Conservation (phyloP, 441 rosid genomes). For the Erodium trifolium region DNA sequence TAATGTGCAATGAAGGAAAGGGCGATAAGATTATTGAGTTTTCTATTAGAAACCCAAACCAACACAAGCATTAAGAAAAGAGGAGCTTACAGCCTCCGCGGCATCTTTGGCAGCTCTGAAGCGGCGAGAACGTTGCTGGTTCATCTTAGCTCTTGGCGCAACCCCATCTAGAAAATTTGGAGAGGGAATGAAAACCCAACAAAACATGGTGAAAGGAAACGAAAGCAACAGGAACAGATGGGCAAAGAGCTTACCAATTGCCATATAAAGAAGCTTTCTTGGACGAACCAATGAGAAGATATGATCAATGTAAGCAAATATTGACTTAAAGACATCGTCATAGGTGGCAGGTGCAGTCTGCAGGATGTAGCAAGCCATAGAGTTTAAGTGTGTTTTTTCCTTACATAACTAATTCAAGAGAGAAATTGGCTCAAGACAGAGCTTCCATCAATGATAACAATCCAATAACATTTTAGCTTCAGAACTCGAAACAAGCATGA, state of each 20-base stretch:
- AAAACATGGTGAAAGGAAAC: neutral
- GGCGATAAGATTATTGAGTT: neutral
- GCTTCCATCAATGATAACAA: neutral
- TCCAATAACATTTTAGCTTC: neutral
- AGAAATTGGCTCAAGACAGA: neutral
- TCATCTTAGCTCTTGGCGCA: conserved; percentile 99
- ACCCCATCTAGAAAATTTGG: conserved; percentile 65
- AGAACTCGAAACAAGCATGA: neutral
- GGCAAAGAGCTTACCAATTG: conserved; percentile 55
- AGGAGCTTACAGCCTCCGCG: conserved; percentile 63
- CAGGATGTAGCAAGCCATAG: conserved; percentile 12
- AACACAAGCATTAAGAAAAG: conserved; percentile 7
- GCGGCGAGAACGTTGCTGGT: conserved; percentile 92
- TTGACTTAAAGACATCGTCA: conserved; percentile 73
- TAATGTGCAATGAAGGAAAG: conserved; percentile 20
- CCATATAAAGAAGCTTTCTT: conserved; percentile 83
- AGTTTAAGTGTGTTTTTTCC: neutral
- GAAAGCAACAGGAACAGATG: conserved; percentile 10
- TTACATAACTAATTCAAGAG: too few species aligned
- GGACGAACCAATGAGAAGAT: conserved; percentile 83
- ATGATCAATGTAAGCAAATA: conserved; percentile 88
- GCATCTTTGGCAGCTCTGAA: conserved; percentile 98
- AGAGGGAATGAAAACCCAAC: neutral
- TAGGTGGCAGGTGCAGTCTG: conserved; percentile 90
- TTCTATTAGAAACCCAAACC: neutral